phyloP scores from a whole-genome alignment of 257 asterid genomes.

The Gentiana straminea region DNA sequence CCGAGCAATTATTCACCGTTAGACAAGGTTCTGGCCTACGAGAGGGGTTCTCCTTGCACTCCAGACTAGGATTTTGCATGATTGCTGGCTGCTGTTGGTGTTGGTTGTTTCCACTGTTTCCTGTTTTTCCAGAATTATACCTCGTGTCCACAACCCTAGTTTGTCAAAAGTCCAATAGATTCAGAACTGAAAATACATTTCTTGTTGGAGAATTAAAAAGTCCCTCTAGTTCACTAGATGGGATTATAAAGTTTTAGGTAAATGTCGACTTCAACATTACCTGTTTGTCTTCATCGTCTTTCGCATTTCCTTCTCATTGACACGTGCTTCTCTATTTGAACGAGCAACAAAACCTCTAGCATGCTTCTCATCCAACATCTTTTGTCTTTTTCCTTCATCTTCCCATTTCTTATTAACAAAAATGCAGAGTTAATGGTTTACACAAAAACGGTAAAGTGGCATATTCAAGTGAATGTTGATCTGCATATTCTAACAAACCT shows the following conservation, averaged over 20 bases:
- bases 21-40: background rate
- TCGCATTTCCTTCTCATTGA: constrained; percentile 37
- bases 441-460: background rate
- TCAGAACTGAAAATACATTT: constrained; percentile 3
- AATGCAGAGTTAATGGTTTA: background rate
- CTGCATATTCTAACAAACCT: constrained; percentile 29
- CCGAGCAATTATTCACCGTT: background rate
- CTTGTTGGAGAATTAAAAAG: background rate
- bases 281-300: constrained; percentile 32
- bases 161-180: constrained; percentile 2
- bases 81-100: constrained; percentile 11
- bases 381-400: constrained; percentile 60
- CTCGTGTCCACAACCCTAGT: constrained; percentile 20
- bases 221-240: background rate
- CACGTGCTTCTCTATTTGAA: constrained; percentile 46
- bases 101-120: constrained; percentile 6
- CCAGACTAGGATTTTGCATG: background rate
- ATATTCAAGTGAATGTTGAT: background rate
- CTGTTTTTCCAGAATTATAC: constrained; percentile 10
- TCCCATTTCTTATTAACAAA: constrained; percentile 47
- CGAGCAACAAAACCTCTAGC: constrained; percentile 80
- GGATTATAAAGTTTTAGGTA: no score
- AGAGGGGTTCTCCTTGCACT: background rate
- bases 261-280: constrained; percentile 13
- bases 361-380: constrained; percentile 61